Base-by-base conservation (phyloP, 257 asterid species). In the Capsicum rhomboideum region DNA sequence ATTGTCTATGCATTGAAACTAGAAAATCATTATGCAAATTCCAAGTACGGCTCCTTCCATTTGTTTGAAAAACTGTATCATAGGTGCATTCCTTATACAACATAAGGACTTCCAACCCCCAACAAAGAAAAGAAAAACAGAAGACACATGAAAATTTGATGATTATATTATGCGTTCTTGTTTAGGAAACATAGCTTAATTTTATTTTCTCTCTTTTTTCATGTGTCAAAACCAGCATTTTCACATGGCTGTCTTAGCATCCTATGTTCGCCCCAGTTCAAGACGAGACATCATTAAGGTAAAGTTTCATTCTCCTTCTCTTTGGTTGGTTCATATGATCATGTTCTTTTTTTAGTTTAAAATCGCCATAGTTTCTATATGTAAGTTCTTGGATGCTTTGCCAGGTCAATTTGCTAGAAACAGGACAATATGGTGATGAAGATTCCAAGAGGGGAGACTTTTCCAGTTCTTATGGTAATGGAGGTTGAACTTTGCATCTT, bases 351-450 rank as follows among this genome's bases (percentile, higher is more conserved):
- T 13, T 34, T 78, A 18, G 7, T 18, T 18, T 21, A 13, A 72
- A 44, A 11, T 72, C 9, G 4, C 8, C 6, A 49, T 53, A 17
- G 21, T 29, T 66, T 29, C 74, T 31, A 6, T 44, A 77, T 16
- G 28, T 72, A 16, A 71, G 17, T 75, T 4, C 46, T 3, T 11
- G 82, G 71, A 49, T 55, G 31, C 61, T 78, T 1, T 17, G 40
- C 83, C 89, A 94, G 97, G 94, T 94, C 77, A 93, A 93, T 90
- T 85, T 93, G 75, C 92, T 93, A 53, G 89, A 94, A 49, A 90
- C 93, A 53, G 90, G 89, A 85, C 85, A 78, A 69, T 82, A 79
- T 68, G 68, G 82, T 54, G 87, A 89, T 82, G 90, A 86, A 81
- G 50, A 84, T 37, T 83, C 56, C 55, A 20, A 14, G 66, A 49